Conservation (phyloP, 805 yeast genomes). For the Cyberlindnera xylosilytica region DNA sequence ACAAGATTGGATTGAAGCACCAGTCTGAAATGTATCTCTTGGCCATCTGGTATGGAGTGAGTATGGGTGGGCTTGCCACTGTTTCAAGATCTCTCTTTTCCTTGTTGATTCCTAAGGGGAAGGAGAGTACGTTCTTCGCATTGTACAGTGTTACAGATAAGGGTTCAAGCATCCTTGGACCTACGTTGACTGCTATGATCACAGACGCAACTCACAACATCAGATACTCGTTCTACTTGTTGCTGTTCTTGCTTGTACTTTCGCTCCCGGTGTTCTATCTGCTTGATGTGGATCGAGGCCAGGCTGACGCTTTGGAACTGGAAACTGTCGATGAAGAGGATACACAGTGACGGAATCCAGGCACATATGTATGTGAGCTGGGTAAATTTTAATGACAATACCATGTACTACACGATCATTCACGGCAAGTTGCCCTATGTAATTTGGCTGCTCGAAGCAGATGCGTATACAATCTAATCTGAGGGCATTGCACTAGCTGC, state of each 20-base stretch:
- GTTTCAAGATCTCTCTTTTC: slow-evolving; percentile 67
- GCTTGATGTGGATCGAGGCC: slow-evolving; percentile 62
- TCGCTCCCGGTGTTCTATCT: slow-evolving; percentile 55
- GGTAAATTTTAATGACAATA: too few relatives aligned
- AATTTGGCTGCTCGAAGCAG: too few relatives aligned
- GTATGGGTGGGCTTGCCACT: slow-evolving; percentile 71
- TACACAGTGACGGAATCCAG: too few relatives aligned
- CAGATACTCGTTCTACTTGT: slow-evolving; percentile 65
- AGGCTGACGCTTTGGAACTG: slow-evolving; percentile 46
- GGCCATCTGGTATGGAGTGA: slow-evolving; percentile 73
- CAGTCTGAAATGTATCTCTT: slow-evolving; percentile 65
- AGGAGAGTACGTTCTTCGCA: slow-evolving; percentile 73
- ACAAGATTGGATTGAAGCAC: slow-evolving; percentile 54
- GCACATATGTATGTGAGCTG: too few relatives aligned
- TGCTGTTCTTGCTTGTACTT: slow-evolving; percentile 48
- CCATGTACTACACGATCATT: too few relatives aligned
- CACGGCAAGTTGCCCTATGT: too few relatives aligned
- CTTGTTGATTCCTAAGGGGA: slow-evolving; percentile 68
- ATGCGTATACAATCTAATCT: too few relatives aligned
- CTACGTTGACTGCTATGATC: slow-evolving; percentile 65
- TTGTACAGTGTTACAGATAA: slow-evolving; percentile 76
- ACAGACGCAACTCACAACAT: slow-evolving; percentile 73
- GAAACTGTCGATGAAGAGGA: slow-evolving; percentile 33
- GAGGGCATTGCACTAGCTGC: too few relatives aligned
- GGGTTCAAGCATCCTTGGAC: slow-evolving; percentile 75